phyloP scores from a whole-genome alignment of 1,284 basidiomycete genomes.

The Ustilago sp. region DNA sequence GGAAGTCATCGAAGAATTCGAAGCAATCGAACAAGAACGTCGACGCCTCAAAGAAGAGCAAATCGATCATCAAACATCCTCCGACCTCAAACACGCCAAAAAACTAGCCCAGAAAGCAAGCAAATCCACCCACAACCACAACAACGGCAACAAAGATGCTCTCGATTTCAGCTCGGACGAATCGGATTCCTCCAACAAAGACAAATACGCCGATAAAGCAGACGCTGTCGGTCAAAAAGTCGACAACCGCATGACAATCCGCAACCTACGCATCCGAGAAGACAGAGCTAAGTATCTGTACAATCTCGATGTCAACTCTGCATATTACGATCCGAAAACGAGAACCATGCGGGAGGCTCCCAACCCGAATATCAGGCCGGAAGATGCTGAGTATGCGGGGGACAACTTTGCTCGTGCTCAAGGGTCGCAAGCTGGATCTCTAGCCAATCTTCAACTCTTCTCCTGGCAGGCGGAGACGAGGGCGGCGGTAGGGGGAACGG shows the following conservation, averaged over 20 bases:
- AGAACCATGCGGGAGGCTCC: conserved; percentile 99
- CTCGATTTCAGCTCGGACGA: conserved; percentile 87
- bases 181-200: conserved; percentile 67
- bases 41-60: conserved; percentile 92
- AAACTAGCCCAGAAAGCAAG: conserved; percentile 80
- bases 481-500: conserved; percentile 78
- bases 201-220: conserved; percentile 88
- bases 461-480: conserved; percentile 93
- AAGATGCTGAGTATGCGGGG: conserved; percentile 91
- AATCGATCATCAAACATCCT: conserved; percentile 87
- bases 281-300: conserved; percentile 99
- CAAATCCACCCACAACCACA: neutral
- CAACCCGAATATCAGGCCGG: conserved; percentile 78
- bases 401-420: conserved; percentile 93
- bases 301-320: conserved; percentile 93
- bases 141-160: conserved; percentile 17
- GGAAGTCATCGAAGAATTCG: conserved; percentile 90
- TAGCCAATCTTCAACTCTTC: conserved; percentile 92
- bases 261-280: conserved; percentile 97
- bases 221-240: conserved; percentile 98
- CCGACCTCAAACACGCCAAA: conserved; percentile 74
- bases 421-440: conserved; percentile 84
- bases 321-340: conserved; percentile 99
- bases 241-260: conserved; percentile 96
- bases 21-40: conserved; percentile 84